These are phyloP conservation scores for Chalaropsis ovoidea DNA, from an alignment of 2,329 filamentous ascomycete genomes.

Conservation along the genomic window DNA sequence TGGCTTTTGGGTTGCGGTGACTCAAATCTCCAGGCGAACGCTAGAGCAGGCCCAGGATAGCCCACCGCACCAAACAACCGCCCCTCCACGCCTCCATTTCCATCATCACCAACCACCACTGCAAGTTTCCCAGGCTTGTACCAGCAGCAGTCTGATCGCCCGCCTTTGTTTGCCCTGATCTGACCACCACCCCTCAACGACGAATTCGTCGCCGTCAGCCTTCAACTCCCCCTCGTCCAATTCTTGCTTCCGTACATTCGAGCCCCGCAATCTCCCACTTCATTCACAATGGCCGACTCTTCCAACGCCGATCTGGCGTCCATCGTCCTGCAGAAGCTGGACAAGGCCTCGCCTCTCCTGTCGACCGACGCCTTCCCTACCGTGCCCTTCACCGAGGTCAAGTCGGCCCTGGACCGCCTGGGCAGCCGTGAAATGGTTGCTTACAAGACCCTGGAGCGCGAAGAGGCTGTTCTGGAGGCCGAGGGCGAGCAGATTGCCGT, in stretches of 20 bases:
- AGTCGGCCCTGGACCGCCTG: slow-evolving; percentile 79
- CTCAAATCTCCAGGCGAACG: neutral
- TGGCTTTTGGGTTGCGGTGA: neutral
- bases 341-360: slow-evolving; percentile 52
- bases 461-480: slow-evolving; percentile 64
- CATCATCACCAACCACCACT: neutral
- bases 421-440: slow-evolving; percentile 74
- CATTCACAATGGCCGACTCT: slow-evolving; percentile 35
- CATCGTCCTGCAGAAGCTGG: slow-evolving; percentile 56
- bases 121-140: neutral
- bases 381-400: slow-evolving; percentile 58
- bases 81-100: neutral
- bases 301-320: slow-evolving; percentile 48
- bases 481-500: slow-evolving; percentile 63
- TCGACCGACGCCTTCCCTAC: slow-evolving; percentile 61
- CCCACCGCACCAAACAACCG: neutral
- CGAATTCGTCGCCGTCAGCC: neutral
- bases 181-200: too few relatives aligned
- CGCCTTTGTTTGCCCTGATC: neutral
- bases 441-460: slow-evolving; percentile 72
- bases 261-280: neutral
- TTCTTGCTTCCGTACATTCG: neutral
- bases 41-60: neutral
- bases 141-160: neutral
- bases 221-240: neutral